Conservation (phyloP, 2,329 filamentous ascomycete species). For the Colletotrichum cereale region DNA sequence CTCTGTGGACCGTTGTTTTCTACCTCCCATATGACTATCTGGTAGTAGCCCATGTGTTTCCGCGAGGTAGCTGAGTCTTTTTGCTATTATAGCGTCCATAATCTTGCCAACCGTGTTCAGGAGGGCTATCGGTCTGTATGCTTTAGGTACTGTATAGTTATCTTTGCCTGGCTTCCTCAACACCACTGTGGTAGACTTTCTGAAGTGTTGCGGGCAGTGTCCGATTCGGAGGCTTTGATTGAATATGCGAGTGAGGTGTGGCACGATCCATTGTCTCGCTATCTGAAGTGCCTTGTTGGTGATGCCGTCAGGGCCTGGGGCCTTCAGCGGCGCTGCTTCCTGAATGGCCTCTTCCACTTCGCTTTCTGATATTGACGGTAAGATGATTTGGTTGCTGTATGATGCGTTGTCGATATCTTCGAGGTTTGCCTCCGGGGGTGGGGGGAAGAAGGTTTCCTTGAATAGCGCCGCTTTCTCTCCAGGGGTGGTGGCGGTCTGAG, state of each 20-base stretch:
- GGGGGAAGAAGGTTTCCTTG: constrained; percentile 11
- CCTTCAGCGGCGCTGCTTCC: constrained; percentile 42
- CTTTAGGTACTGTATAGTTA: too few relatives aligned
- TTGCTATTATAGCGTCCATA: too few relatives aligned
- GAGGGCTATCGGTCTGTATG: too few relatives aligned
- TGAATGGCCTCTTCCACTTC: constrained; percentile 19
- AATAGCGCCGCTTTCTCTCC: constrained; percentile 8
- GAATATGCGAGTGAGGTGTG: constrained; percentile 28
- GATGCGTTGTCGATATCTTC: constrained; percentile 17
- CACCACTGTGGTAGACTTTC: too few relatives aligned
- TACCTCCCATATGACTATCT: too few relatives aligned
- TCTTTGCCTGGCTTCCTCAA: too few relatives aligned
- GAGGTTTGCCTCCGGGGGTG: not conserved
- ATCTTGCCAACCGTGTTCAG: too few relatives aligned
- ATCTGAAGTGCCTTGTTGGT: constrained; percentile 41
- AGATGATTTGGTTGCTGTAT: constrained; percentile 8
- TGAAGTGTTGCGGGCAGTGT: too few relatives aligned
- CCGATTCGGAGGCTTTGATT: too few relatives aligned
- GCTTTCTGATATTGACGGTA: not conserved
- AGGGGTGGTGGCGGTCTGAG: not conserved
- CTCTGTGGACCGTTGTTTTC: constrained; percentile 24
- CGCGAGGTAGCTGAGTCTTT: too few relatives aligned
- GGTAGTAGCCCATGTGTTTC: too few relatives aligned
- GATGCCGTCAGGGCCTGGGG: constrained; percentile 41
- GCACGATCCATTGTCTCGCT: constrained; percentile 37